These are phyloP conservation scores for Raphanus raphanistrum DNA, from an alignment of 345 rosid species.

Conservation along the genomic window DNA sequence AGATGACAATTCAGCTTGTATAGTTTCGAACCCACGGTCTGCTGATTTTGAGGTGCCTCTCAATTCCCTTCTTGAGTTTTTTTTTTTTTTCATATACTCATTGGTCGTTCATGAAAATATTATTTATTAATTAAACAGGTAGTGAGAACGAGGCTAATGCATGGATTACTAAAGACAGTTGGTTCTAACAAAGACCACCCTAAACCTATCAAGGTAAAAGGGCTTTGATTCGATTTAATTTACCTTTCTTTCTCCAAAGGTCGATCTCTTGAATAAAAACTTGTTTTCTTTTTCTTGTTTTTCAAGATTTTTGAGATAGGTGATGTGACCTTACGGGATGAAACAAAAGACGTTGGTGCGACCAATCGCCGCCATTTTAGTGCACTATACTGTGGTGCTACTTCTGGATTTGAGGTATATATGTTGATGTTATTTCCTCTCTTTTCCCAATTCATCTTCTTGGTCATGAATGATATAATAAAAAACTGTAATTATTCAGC, in stretches of 20 bases:
- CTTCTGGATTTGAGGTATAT: slow-evolving; percentile 96
- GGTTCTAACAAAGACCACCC: slow-evolving; percentile 89
- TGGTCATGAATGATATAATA: neutral
- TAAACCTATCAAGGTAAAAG: slow-evolving; percentile 77
- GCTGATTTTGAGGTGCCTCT: slow-evolving; percentile 84
- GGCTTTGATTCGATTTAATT: neutral
- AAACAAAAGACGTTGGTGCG: slow-evolving; percentile 78
- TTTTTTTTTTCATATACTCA: neutral
- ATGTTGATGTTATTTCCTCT: slow-evolving; percentile 8
- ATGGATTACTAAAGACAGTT: slow-evolving; percentile 78
- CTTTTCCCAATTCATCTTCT: neutral
- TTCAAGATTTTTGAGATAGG: slow-evolving; percentile 83
- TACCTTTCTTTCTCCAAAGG: neutral
- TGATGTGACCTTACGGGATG: slow-evolving; percentile 64
- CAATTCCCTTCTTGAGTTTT: neutral
- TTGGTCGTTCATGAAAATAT: neutral
- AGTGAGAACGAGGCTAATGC: slow-evolving; percentile 83
- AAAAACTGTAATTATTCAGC: slow-evolving; percentile 42
- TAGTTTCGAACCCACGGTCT: slow-evolving; percentile 79
- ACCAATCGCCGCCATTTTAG: slow-evolving; percentile 64
- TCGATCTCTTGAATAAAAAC: neutral
- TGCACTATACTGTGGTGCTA: slow-evolving; percentile 84
- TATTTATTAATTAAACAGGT: slow-evolving; percentile 38
- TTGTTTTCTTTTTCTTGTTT: slow-evolving; percentile 8
- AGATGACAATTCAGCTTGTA: slow-evolving; percentile 63